These are phyloP conservation scores for Cladophialophora carrionii DNA, from an alignment of 2,329 filamentous ascomycete genomes.

Conservation along the genomic window DNA sequence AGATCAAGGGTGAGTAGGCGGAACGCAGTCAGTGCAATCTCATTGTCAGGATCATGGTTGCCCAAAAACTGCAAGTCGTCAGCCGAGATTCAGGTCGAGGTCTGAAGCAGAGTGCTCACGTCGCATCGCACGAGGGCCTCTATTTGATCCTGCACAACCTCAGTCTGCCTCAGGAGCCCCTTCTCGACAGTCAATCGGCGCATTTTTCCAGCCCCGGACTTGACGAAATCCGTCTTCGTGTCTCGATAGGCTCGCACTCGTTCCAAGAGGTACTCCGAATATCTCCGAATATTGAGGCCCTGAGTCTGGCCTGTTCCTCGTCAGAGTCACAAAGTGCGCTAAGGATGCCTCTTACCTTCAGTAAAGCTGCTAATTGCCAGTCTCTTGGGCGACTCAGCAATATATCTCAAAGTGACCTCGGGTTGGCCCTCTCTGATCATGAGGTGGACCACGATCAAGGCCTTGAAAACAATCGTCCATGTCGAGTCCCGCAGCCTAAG, in stretches of 20 bases:
- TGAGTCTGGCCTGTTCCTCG: slow-evolving; percentile 79
- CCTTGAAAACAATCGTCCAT: slow-evolving; percentile 99
- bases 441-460: slow-evolving; percentile 89
- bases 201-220: slow-evolving; percentile 76
- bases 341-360: slow-evolving; percentile 65
- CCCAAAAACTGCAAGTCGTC: slow-evolving; percentile 70
- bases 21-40: slow-evolving; percentile 94
- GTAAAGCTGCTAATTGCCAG: slow-evolving; percentile 89
- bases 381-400: slow-evolving; percentile 79
- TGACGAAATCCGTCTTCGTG: slow-evolving; percentile 87
- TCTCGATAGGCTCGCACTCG: slow-evolving; percentile 80
- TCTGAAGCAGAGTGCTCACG: slow-evolving; percentile 57
- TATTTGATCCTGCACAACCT: slow-evolving; percentile 86
- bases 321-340: slow-evolving; percentile 11
- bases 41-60: slow-evolving; percentile 81
- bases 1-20: slow-evolving; percentile 88
- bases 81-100: slow-evolving; percentile 18
- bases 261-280: slow-evolving; percentile 82
- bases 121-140: slow-evolving; percentile 85
- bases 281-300: slow-evolving; percentile 90
- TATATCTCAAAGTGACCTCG: slow-evolving; percentile 82
- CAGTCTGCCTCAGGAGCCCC: slow-evolving; percentile 86
- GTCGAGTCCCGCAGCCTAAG: slow-evolving; percentile 89
- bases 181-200: slow-evolving; percentile 89
- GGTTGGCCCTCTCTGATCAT: slow-evolving; percentile 96